A percentile compares a stretch with the other conserved stretches of the same genome.
Conservation (phyloP, 345 rosid genomes). For the Euphorbia tirucalli region DNA sequence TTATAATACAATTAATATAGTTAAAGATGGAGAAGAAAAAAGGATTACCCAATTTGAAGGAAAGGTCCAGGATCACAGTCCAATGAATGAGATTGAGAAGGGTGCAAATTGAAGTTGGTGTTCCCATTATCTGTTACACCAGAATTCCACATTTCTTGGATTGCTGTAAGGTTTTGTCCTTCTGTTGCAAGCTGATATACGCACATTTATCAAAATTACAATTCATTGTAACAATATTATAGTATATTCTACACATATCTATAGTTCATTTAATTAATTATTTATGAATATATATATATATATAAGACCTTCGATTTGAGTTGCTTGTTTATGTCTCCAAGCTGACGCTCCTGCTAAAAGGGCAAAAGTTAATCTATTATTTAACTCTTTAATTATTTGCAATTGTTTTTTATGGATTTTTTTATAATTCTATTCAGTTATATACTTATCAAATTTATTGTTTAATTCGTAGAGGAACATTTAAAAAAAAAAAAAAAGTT, state of each 20-base stretch:
- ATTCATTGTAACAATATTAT: not conserved
- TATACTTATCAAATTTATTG: no score
- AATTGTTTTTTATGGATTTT: no score
- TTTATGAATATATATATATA: not conserved
- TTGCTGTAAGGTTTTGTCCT: constrained; percentile 49
- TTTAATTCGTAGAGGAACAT: no score
- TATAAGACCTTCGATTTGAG: constrained; percentile 60
- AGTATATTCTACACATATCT: no score
- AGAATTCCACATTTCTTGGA: constrained; percentile 59
- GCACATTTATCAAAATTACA: not conserved
- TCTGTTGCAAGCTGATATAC: constrained; percentile 44
- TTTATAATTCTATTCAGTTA: no score
- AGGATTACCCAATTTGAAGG: constrained; percentile 66
- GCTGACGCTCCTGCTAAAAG: constrained; percentile 69
- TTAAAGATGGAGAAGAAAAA: no score
- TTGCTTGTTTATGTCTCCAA: constrained; percentile 86
- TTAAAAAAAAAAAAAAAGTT: no score
- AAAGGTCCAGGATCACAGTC: constrained; percentile 63
- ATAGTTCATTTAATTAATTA: no score
- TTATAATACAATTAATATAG: no score
- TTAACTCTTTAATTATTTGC: no score
- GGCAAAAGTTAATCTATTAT: not conserved
- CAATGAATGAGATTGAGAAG: constrained; percentile 43
- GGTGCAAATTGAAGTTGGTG: constrained; percentile 44
- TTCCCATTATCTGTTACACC: constrained; percentile 42